Evolutionary conservation across 2,329 filamentous ascomycete genomes (phyloP).

Genomic region (Monosporascus sp.): DNA sequence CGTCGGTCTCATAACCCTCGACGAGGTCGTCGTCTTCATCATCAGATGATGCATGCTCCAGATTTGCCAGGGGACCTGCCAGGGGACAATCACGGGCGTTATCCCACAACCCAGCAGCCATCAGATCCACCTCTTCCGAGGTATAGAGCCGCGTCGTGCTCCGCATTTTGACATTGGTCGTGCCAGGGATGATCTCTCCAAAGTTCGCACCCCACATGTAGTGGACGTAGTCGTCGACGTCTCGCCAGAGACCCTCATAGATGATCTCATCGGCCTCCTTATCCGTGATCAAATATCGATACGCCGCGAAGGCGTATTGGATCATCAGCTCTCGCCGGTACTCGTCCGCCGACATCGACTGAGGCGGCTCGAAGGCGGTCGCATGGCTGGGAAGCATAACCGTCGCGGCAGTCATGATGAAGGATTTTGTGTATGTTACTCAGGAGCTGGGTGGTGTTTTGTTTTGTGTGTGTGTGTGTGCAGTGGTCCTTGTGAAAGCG

Average conservation of each 20-base stretch:
- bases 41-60: background rate
- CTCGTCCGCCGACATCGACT: background rate
- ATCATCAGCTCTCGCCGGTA: constrained; percentile 5
- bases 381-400: background rate
- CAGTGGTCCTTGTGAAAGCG: too few relatives aligned
- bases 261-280: constrained; percentile 5
- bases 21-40: background rate
- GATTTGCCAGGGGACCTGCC: background rate
- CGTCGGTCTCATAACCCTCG: background rate
- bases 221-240: constrained; percentile 5
- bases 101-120: constrained; percentile 1
- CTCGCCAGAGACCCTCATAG: constrained; percentile 1
- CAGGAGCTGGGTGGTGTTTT: background rate
- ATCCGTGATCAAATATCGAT: constrained; percentile 7
- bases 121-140: constrained; percentile 6
- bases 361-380: background rate
- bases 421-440: background rate
- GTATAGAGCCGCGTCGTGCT: constrained; percentile 6
- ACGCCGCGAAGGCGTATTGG: constrained; percentile 4
- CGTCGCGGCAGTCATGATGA: background rate
- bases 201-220: constrained; percentile 8
- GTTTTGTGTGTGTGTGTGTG: background rate
- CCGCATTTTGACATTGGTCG: constrained; percentile 7
- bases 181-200: constrained; percentile 2
- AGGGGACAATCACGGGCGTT: background rate